A percentile compares a stretch with the other conserved stretches of the same genome.
These are phyloP conservation scores for Solanum hybrid DNA, from an alignment of 305 asterid genomes.

Conservation along the genomic window DNA sequence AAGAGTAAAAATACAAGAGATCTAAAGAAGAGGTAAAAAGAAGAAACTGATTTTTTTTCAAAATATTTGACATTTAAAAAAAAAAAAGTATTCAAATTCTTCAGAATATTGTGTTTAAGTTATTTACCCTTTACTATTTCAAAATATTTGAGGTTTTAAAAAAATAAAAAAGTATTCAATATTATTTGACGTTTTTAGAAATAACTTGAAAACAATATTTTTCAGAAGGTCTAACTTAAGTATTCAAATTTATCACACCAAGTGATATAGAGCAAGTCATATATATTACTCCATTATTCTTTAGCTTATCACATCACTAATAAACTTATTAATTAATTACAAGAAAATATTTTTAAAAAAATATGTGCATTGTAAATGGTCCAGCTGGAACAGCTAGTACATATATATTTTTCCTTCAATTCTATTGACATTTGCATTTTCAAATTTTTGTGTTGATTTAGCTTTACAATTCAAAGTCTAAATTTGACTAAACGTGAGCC, in stretches of 20 bases:
- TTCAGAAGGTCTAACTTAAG: not conserved
- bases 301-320: not conserved
- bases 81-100: not conserved
- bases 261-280: not conserved
- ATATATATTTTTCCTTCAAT: too few relatives aligned
- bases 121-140: not conserved
- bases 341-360: not conserved
- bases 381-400: not conserved
- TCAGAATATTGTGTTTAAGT: not conserved
- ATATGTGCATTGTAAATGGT: not conserved
- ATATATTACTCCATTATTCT: not conserved
- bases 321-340: not conserved
- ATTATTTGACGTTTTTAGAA: not conserved
- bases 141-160: not conserved
- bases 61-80: fast-evolving
- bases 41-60: not conserved
- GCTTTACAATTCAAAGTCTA: not conserved
- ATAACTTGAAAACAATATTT: not conserved
- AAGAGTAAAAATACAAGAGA: not conserved
- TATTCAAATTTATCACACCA: not conserved
- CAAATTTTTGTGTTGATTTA: not conserved
- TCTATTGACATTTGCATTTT: not conserved
- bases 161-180: not conserved
- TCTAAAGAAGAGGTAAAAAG: not conserved
- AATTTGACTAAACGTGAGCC: not conserved